These are phyloP conservation scores for Pseudogymnoascus sp. DNA, from an alignment of 2,329 filamentous ascomycete genomes.

Conservation along the genomic window DNA sequence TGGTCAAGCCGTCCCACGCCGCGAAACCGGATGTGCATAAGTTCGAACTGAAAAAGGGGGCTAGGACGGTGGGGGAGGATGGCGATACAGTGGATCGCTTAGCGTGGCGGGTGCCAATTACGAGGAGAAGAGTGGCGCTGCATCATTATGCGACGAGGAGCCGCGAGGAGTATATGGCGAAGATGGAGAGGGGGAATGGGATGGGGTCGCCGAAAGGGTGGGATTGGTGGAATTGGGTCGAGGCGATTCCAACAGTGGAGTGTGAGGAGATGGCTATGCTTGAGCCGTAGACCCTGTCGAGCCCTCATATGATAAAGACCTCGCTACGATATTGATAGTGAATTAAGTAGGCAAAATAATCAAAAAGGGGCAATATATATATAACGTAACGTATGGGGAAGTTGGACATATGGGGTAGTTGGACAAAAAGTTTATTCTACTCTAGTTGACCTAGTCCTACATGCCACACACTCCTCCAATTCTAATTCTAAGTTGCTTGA, in stretches of 20 bases:
- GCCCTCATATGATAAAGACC: too few relatives aligned
- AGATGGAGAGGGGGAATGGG: constrained; percentile 22
- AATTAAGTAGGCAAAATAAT: too few relatives aligned
- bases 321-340: too few relatives aligned
- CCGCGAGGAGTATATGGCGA: constrained; percentile 26
- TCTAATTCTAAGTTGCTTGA: background rate
- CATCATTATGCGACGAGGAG: constrained; percentile 31
- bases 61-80: constrained; percentile 23
- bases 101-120: constrained; percentile 24
- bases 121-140: constrained; percentile 23
- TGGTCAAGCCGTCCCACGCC: constrained; percentile 24
- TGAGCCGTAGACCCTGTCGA: constrained; percentile 18
- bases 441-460: background rate
- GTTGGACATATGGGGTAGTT: background rate
- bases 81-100: constrained; percentile 18
- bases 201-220: constrained; percentile 20
- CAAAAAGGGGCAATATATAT: too few relatives aligned
- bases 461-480: background rate
- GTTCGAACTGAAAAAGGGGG: constrained; percentile 17
- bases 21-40: constrained; percentile 18
- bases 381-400: background rate
- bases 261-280: constrained; percentile 23
- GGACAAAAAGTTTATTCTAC: too few relatives aligned
- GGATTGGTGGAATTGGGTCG: constrained; percentile 22
- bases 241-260: constrained; percentile 19